Evolutionary conservation across 371 early-diverging fungal species (phyloP), one percentile per base, ranked within the genome.

Genomic region (Mucor saturninus): DNA sequence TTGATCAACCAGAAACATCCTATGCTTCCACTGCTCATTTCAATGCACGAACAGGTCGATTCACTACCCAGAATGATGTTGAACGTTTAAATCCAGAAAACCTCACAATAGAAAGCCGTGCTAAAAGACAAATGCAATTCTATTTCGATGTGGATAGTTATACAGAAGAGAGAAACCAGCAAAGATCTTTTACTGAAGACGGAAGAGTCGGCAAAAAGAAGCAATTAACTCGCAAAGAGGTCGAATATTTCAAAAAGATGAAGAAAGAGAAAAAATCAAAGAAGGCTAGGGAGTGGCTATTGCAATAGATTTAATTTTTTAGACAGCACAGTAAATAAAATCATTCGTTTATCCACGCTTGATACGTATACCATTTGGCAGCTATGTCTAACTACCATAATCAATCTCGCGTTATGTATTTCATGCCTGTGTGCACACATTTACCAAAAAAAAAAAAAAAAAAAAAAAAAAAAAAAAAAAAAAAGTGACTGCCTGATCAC

Each of bases 91-190:
- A 79, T 59, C 83, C 83, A 10, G 76, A 77, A 49, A 65, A 65
- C 13, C 56, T 75, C 35, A 63, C 78, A 2, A 69, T 74, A 45
- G 75, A 75, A 54, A 68, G 58, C 21, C 73, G 83, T 40, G 77
- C 78, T 30, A 77, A 54, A 26, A 62, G 73, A 55, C 81, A 81
- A 58, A 81, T 81, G 81, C 66, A 76, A 32, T 67, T 69, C 65
- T 81, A 76, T 54, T 81, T 81, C 67, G 81, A 81, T 56, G 81
- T 81, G 6, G 78, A 81, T 61, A 69, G 60, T 8, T 81, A 81
- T 67, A 74, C 67, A 28, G 78, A 77, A 50, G 59, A 75, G 53
- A 49, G 69, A 5, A 79, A 79, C 59, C 43, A 54, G 43, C 62
- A 68, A 40, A 56, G 64, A 40, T 8, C 31, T 4, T 28, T 58